These are phyloP conservation scores for Steccherinum ochraceum DNA, from an alignment of 768 basidiomycete genomes.

Conservation along the genomic window DNA sequence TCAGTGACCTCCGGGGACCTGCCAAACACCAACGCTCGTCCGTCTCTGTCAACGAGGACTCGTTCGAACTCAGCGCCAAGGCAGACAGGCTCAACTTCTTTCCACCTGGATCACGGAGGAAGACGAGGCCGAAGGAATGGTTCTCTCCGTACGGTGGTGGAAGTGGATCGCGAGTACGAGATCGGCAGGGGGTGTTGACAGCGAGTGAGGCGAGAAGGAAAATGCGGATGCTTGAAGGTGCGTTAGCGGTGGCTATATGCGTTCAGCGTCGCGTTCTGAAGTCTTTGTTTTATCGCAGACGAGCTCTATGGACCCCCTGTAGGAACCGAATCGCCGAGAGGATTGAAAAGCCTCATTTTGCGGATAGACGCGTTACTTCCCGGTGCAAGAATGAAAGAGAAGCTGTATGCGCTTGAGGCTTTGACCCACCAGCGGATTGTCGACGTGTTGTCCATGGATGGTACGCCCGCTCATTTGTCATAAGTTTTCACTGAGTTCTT, in stretches of 20 bases:
- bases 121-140: not conserved
- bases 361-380: constrained; percentile 38
- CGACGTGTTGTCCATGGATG: constrained; percentile 21
- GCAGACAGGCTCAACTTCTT: constrained; percentile 18
- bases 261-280: not conserved
- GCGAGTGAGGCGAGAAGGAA: constrained; percentile 12
- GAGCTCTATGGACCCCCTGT: constrained; percentile 35
- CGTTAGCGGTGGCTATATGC: constrained; percentile 1
- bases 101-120: not conserved
- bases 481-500: not conserved
- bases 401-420: constrained; percentile 25
- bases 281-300: constrained; percentile 21
- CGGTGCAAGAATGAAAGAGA: constrained; percentile 41
- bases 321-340: constrained; percentile 35
- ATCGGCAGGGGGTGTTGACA: not conserved
- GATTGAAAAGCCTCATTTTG: constrained; percentile 29
- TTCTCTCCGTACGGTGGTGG: not conserved
- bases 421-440: constrained; percentile 38
- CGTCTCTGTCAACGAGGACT: constrained; percentile 30
- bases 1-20: constrained; percentile 38
- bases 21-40: constrained; percentile 39
- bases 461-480: constrained; percentile 6
- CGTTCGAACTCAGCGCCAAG: constrained; percentile 21
- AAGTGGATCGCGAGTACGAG: not conserved
- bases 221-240: constrained; percentile 30